These are phyloP conservation scores for Botryotinia convoluta DNA, from an alignment of 2,329 filamentous ascomycete genomes.

Conservation along the genomic window DNA sequence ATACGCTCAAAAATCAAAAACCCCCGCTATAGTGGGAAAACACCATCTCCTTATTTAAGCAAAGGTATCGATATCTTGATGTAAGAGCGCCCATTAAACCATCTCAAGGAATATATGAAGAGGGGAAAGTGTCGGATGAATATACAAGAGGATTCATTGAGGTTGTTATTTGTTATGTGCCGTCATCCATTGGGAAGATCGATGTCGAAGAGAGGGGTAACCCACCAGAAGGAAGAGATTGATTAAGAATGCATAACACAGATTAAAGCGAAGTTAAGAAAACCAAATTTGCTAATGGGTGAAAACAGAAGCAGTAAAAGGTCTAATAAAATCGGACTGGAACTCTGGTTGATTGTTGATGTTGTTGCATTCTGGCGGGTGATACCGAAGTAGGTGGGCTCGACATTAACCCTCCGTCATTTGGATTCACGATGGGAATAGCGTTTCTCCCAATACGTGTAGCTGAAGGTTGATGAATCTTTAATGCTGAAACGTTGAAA, in stretches of 20 bases:
- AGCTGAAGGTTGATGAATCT: conserved; percentile 86
- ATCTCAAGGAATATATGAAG: conserved; percentile 37
- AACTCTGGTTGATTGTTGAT: conserved; percentile 21
- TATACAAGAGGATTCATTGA: conserved; percentile 41
- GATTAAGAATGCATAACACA: conserved; percentile 33
- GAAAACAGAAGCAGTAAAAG: conserved; percentile 25
- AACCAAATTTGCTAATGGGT: conserved; percentile 28
- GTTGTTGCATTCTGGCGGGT: conserved; percentile 56
- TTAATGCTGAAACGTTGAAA: conserved; percentile 66
- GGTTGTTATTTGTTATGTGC: conserved; percentile 26
- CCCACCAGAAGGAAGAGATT: conserved; percentile 35
- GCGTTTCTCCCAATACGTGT: conserved; percentile 84
- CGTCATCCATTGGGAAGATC: conserved; percentile 33
- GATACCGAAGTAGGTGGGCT: conserved; percentile 78
- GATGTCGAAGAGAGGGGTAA: conserved; percentile 35
- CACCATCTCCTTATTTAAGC: conserved; percentile 36
- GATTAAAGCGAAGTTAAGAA: conserved; percentile 33
- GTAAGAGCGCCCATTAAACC: conserved; percentile 33
- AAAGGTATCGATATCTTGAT: conserved; percentile 39
- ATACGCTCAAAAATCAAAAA: conserved; percentile 37
- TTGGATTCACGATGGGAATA: conserved; percentile 96
- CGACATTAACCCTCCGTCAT: conserved; percentile 81
- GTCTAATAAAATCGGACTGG: conserved; percentile 36
- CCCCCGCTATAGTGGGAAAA: conserved; percentile 31
- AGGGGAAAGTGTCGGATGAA: conserved; percentile 30